phyloP scores from a whole-genome alignment of 352 stramenopile genomes.

The Pythium sukuiense region DNA sequence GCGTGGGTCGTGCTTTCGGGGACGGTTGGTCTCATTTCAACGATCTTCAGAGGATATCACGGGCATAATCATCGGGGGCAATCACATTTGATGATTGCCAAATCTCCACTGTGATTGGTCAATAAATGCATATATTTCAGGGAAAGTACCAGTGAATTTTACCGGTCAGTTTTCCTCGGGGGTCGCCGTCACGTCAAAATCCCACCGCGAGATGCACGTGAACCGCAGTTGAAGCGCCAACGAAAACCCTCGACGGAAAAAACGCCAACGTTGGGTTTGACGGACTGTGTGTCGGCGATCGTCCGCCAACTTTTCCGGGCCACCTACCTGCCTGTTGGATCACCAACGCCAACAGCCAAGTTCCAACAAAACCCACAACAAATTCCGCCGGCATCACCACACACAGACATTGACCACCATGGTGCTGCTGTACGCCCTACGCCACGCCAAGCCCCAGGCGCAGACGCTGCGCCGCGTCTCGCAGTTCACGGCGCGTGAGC shows the following conservation, averaged over 20 bases:
- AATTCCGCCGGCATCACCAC: neutral
- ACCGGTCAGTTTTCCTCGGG: neutral
- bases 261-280: constrained; percentile 5
- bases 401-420: constrained; percentile 21
- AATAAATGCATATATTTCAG: neutral
- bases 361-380: constrained; percentile 2
- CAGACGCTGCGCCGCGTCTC: constrained; percentile 21
- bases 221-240: constrained; percentile 7
- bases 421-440: constrained; percentile 52
- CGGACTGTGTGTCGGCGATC: constrained; percentile 1
- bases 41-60: neutral
- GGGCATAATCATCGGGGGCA: neutral
- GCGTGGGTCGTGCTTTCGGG: neutral
- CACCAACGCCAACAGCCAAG: neutral
- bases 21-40: neutral
- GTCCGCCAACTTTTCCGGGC: constrained; percentile 4
- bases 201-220: neutral
- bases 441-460: constrained; percentile 21
- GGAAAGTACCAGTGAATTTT: neutral
- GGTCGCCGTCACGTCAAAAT: constrained; percentile 6
- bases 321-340: neutral
- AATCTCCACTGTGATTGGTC: neutral
- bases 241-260: neutral
- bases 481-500: constrained; percentile 27
- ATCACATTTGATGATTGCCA: neutral